Percentiles rank a stretch among this genome's conserved stretches.
Conservation (phyloP, 2,329 filamentous ascomycete genomes). For the Aspergillus sergii region DNA sequence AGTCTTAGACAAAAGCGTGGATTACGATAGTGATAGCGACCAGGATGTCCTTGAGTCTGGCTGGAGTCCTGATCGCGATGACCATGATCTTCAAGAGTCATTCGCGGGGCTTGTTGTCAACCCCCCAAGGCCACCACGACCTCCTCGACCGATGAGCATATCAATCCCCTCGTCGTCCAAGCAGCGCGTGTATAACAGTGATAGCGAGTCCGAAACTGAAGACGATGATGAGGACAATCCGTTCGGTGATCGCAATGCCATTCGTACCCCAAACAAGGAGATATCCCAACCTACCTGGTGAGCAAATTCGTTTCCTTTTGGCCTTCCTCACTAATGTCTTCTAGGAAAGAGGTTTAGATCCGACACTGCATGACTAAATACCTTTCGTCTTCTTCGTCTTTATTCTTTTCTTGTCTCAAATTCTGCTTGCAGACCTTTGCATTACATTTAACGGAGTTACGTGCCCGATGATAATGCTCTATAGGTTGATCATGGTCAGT, state of each 20-base stretch:
- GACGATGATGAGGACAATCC: conserved; percentile 79
- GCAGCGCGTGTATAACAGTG: conserved; percentile 51
- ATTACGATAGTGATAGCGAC: conserved; percentile 67
- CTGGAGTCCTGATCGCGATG: conserved; percentile 32
- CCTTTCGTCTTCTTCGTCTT: not conserved
- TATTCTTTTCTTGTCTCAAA: not conserved
- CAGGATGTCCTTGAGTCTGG: conserved; percentile 50
- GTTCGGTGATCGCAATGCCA: conserved; percentile 79
- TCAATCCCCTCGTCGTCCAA: conserved; percentile 25
- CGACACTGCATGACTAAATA: not conserved
- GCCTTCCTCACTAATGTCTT: conserved; percentile 18
- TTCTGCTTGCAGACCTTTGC: not conserved
- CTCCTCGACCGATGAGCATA: conserved; percentile 65
- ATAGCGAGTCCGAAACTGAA: conserved; percentile 55
- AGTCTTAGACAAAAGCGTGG: conserved; percentile 71
- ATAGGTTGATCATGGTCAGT: not conserved
- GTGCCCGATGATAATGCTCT: conserved; percentile 56
- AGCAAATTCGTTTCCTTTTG: conserved; percentile 10
- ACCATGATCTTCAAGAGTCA: conserved; percentile 26
- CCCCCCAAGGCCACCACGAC: conserved; percentile 44
- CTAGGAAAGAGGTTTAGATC: conserved; percentile 33
- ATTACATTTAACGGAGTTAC: conserved; percentile 41
- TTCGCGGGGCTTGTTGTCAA: conserved; percentile 41
- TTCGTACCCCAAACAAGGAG: conserved; percentile 37
- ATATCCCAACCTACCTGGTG: conserved; percentile 39